Conservation (phyloP, 2,329 filamentous ascomycete genomes). For the Cercospora sp. region DNA sequence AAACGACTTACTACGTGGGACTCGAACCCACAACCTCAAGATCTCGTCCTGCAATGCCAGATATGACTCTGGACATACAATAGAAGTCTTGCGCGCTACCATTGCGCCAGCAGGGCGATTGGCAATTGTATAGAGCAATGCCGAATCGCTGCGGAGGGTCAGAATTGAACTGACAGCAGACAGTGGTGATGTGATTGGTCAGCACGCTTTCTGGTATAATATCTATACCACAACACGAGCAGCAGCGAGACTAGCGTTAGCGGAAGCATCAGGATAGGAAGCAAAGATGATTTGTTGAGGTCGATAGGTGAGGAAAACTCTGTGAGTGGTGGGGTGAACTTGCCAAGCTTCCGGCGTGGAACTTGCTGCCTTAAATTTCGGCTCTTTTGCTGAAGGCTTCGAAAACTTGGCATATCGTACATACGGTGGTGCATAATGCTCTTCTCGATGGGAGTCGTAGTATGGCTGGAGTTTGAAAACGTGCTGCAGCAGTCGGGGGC, state of each 20-base stretch:
- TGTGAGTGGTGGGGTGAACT: neutral
- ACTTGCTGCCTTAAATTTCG: neutral
- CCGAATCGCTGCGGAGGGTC: too few relatives aligned
- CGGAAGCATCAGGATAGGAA: too few relatives aligned
- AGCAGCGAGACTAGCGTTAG: too few relatives aligned
- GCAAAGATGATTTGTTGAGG: neutral
- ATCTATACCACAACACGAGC: too few relatives aligned
- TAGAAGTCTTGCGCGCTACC: conserved; percentile 43
- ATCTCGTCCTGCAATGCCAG: conserved; percentile 17
- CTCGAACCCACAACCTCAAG: conserved; percentile 37
- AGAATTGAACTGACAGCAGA: too few relatives aligned
- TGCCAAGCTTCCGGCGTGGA: neutral
- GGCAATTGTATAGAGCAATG: neutral
- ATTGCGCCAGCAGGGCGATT: conserved; percentile 36
- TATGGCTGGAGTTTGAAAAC: neutral
- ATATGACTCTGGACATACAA: neutral
- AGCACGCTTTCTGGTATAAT: too few relatives aligned
- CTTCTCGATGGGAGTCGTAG: neutral
- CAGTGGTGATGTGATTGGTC: too few relatives aligned
- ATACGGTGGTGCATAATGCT: neutral
- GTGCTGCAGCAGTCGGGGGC: neutral
- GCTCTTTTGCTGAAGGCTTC: neutral
- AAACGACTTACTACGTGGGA: conserved; percentile 25
- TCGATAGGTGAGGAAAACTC: neutral
- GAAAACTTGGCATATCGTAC: conserved; percentile 1